These are phyloP conservation scores for Gossypium rotundifolium DNA, from an alignment of 345 rosid species.

Conservation along the genomic window DNA sequence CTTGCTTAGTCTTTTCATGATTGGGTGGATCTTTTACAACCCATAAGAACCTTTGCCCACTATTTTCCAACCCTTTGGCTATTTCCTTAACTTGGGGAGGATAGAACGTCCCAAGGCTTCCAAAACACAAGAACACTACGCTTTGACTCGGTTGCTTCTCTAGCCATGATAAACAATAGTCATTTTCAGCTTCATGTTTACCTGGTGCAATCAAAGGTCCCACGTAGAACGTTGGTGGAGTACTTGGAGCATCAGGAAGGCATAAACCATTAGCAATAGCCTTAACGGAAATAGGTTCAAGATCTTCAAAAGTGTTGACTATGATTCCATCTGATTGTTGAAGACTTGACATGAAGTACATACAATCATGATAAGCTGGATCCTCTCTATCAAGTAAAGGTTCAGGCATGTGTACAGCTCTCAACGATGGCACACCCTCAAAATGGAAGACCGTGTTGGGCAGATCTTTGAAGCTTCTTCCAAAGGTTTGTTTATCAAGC, in stretches of 20 bases:
- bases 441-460: neutral
- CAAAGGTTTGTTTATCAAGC: neutral
- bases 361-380: slow-evolving; percentile 17
- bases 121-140: slow-evolving; percentile 40
- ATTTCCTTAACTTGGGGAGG: slow-evolving; percentile 33
- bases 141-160: slow-evolving; percentile 34
- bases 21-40: slow-evolving; percentile 36
- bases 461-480: slow-evolving; percentile 9
- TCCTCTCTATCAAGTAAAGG: slow-evolving; percentile 19
- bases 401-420: slow-evolving; percentile 16
- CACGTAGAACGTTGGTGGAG: slow-evolving; percentile 23
- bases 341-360: slow-evolving; percentile 15
- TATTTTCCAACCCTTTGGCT: slow-evolving; percentile 39
- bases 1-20: slow-evolving; percentile 24
- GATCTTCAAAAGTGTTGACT: slow-evolving; percentile 25
- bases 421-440: slow-evolving; percentile 26
- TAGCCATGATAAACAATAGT: slow-evolving; percentile 33
- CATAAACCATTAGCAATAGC: slow-evolving; percentile 26
- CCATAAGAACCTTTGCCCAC: slow-evolving; percentile 45
- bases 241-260: neutral
- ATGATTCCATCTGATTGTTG: slow-evolving; percentile 30
- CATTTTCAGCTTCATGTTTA: neutral
- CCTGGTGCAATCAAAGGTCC: slow-evolving; percentile 22
- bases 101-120: slow-evolving; percentile 36
- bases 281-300: slow-evolving; percentile 24